Conservation (phyloP, 768 basidiomycete genomes). For the Phylloporus arenicola region DNA sequence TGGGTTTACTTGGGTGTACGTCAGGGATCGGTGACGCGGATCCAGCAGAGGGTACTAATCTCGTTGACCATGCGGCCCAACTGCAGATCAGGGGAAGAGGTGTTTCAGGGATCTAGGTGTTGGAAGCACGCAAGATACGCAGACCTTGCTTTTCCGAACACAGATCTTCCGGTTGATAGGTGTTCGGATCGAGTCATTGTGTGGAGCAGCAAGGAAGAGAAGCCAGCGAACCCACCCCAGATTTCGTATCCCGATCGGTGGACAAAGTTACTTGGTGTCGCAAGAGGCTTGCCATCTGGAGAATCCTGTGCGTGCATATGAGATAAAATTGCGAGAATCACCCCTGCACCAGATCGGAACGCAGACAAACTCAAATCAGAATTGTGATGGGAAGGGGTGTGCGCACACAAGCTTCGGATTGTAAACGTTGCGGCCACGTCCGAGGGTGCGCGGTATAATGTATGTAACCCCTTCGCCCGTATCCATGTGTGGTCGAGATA, state of each 20-base stretch:
- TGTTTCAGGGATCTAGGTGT: background rate
- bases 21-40: background rate
- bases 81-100: background rate
- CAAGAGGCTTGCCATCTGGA: background rate
- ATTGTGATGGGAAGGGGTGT: background rate
- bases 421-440: background rate
- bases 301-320: background rate
- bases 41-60: background rate
- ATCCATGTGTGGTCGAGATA: too few species aligned
- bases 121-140: background rate
- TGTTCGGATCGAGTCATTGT: background rate
- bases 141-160: background rate
- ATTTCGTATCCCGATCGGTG: background rate
- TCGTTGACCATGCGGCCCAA: background rate
- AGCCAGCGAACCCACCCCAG: background rate
- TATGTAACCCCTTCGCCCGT: background rate
- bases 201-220: background rate
- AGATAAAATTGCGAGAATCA: background rate
- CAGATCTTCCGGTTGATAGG: background rate
- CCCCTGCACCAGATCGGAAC: background rate
- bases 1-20: background rate
- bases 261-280: background rate
- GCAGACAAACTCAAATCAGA: background rate
- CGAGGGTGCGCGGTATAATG: background rate
- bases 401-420: too few species aligned